These are phyloP conservation scores for Colletotrichum lupini DNA, from an alignment of 2,329 filamentous ascomycete species.

Conservation along the genomic window DNA sequence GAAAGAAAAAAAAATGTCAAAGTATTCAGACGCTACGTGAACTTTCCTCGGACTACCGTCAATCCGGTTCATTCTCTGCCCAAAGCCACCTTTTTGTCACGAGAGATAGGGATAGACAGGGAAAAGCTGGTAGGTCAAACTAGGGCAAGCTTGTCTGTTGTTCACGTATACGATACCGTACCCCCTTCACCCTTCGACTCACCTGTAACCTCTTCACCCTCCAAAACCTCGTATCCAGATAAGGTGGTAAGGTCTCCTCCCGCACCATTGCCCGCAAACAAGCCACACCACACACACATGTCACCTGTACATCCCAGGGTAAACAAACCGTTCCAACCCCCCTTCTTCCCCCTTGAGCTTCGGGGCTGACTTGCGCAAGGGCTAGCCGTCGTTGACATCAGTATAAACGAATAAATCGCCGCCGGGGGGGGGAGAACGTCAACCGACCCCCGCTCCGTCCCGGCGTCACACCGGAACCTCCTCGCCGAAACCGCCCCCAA, in stretches of 20 bases:
- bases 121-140: background rate
- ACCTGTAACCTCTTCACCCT: background rate
- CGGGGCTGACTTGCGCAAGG: background rate
- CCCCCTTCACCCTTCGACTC: background rate
- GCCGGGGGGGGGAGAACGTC: background rate
- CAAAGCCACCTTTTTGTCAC: background rate
- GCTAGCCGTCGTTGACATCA: background rate
- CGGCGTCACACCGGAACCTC: constrained; percentile 2
- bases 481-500: constrained; percentile 14
- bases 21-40: background rate
- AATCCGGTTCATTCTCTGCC: background rate
- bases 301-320: background rate
- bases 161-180: background rate
- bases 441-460: constrained; percentile 2
- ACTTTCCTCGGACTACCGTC: background rate
- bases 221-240: constrained; percentile 21
- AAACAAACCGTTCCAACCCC: no score
- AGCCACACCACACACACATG: background rate
- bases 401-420: background rate
- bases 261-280: background rate
- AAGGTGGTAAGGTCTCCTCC: background rate
- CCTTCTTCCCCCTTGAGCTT: no score
- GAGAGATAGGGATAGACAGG: background rate
- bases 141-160: background rate
- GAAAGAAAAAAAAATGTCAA: background rate